Conservation (phyloP, 345 rosid species). For the Anacardium occidentale region DNA sequence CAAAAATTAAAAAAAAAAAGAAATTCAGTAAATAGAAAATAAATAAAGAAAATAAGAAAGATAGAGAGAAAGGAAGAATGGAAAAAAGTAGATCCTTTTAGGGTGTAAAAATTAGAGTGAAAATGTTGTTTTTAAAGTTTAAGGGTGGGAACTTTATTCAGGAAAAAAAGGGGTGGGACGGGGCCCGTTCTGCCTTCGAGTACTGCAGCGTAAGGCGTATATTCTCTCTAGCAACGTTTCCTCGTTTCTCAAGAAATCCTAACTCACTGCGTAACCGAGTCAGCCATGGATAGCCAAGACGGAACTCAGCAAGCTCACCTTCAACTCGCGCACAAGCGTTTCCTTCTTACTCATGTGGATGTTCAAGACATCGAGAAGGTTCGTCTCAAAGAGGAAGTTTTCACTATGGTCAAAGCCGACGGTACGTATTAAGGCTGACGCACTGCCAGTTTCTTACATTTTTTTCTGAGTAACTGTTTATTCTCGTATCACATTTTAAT, state of each 20-base stretch:
- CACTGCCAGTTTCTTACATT: background rate
- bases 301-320: constrained; percentile 88
- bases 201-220: no score
- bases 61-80: no score
- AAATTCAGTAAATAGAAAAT: no score
- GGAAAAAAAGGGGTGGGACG: no score
- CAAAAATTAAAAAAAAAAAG: no score
- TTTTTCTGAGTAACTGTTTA: background rate
- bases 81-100: no score
- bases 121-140: no score
- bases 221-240: background rate
- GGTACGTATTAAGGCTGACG: constrained; percentile 39
- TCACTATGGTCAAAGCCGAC: constrained; percentile 62
- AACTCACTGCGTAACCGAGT: constrained; percentile 1
- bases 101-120: no score
- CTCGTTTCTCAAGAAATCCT: constrained; percentile 14
- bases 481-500: background rate
- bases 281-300: constrained; percentile 73
- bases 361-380: constrained; percentile 92
- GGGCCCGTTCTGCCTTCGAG: no score
- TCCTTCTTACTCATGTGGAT: constrained; percentile 74
- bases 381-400: constrained; percentile 79
- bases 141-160: no score
- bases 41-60: no score
- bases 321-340: constrained; percentile 70